Evolutionary conservation across 768 basidiomycete species (phyloP), one percentile per base, ranked within the genome.

Genomic region (Kwoniella dejecticola): DNA sequence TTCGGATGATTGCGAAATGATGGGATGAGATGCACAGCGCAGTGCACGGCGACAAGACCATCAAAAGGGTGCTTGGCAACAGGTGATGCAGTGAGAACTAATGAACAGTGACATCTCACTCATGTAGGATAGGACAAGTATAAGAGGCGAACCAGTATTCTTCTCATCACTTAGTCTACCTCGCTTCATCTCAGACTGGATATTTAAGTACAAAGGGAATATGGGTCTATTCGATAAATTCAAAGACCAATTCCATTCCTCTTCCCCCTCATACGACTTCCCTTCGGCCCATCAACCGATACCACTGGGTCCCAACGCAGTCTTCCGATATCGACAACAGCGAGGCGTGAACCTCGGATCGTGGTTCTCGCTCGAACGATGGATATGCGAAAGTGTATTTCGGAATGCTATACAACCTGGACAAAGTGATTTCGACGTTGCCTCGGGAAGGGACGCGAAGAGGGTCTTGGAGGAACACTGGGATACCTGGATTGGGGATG

Each of bases 271-370:
- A 52, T 29, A 41, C 57, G 40, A 42, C 59, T 48, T 62, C 59
- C 42, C 42, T 30, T 15, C 58, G 17, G 36, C 57, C 36, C 48
- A 44, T 17, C 26, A 48, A 31, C n/a, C 55, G 10, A 42, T 52
- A 7, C 60, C 68, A 23, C 65, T 70, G 6, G 68, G 67, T 10
- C 58, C 62, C 12, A 47, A 83, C 85, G 79, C 80, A 41, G 62
- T 84, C 46, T 83, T 85, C 68, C 82, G 84, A 36, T 88, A 85
- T 79, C 83, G 89, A 64, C 87, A 86, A 70, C 89, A 89, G 68
- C 83, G 86, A 54, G 89, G 89, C n/a, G 86, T 90, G 4, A 91
- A 91, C 75, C 83, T 91, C 10, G 89, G 89, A 87, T 74, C 74
- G 83, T 77, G 64, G 71, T 90, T 91, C 64, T 86, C 88, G 2